Percentiles rank a stretch among this genome's conserved stretches.
Conservation (phyloP, 2,329 filamentous ascomycete genomes). For the Kalaharituber pfeilii region DNA sequence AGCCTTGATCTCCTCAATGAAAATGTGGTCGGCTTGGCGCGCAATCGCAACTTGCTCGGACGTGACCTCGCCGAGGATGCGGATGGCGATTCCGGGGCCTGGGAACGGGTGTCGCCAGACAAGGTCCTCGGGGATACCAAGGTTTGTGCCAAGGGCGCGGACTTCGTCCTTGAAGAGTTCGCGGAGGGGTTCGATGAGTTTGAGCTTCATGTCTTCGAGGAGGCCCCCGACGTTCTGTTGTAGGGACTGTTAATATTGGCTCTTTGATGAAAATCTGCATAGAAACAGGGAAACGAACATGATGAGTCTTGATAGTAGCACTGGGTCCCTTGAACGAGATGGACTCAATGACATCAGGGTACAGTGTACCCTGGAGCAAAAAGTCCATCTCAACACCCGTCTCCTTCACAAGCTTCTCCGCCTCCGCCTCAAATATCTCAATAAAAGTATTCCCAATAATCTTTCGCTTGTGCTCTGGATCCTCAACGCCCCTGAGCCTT, state of each 20-base stretch:
- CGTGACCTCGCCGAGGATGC: constrained; percentile 72
- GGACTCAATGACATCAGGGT: constrained; percentile 55
- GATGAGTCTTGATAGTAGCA: constrained; percentile 57
- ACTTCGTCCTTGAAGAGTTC: constrained; percentile 55
- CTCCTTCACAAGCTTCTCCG: constrained; percentile 28
- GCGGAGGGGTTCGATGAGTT: constrained; percentile 61
- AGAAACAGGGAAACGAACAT: constrained; percentile 25
- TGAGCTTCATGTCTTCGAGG: constrained; percentile 41
- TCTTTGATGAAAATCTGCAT: not conserved
- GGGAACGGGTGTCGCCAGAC: constrained; percentile 67
- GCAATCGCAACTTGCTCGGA: constrained; percentile 61
- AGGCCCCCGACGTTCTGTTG: constrained; percentile 46
- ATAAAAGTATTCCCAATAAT: constrained; percentile 73
- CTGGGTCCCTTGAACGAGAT: constrained; percentile 57
- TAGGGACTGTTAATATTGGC: too few relatives aligned
- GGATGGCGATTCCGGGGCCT: constrained; percentile 56
- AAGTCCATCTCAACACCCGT: constrained; percentile 61
- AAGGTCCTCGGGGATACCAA: constrained; percentile 56
- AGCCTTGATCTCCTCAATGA: constrained; percentile 55
- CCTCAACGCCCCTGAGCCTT: constrained; percentile 54
- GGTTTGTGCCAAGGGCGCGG: constrained; percentile 46
- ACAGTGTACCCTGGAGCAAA: constrained; percentile 76
- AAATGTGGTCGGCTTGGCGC: constrained; percentile 59
- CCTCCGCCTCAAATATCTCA: constrained; percentile 68
- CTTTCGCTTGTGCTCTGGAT: constrained; percentile 78